Conservation (phyloP, 2,329 filamentous ascomycete genomes). For the Penicillium sp. region DNA sequence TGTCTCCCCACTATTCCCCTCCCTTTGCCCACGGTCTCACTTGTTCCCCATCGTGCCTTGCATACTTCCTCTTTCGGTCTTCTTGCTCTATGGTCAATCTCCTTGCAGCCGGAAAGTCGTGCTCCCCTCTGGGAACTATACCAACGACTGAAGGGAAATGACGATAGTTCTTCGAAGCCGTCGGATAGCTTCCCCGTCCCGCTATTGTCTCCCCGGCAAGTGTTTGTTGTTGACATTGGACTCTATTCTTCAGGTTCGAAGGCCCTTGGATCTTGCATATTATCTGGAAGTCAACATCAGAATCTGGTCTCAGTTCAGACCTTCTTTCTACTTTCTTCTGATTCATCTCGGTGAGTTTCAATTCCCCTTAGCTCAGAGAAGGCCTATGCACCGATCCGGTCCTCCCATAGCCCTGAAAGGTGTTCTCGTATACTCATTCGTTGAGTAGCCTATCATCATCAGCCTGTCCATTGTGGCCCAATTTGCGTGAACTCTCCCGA, state of each 20-base stretch:
- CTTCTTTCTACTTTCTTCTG: constrained; percentile 17
- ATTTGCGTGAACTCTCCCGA: constrained; percentile 35
- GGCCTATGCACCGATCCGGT: constrained; percentile 32
- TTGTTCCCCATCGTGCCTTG: constrained; percentile 33
- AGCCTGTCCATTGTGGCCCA: constrained; percentile 22
- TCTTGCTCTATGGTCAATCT: constrained; percentile 20
- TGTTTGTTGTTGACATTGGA: constrained; percentile 38
- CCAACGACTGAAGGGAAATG: constrained; percentile 23
- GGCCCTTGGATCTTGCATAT: constrained; percentile 30
- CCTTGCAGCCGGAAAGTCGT: constrained; percentile 33
- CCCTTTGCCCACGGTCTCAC: constrained; percentile 29
- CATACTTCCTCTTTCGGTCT: constrained; percentile 30
- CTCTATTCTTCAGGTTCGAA: constrained; percentile 22
- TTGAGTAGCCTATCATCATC: constrained; percentile 36
- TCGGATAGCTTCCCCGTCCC: constrained; percentile 29
- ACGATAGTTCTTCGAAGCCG: constrained; percentile 23
- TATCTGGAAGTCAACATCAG: constrained; percentile 26
- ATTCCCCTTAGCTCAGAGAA: constrained; percentile 11
- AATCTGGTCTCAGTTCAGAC: constrained; percentile 15
- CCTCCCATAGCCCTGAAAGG: constrained; percentile 12
- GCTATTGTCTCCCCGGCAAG: constrained; percentile 13
- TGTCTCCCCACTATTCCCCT: constrained; percentile 10
- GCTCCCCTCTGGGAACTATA: constrained; percentile 21
- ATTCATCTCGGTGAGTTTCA: constrained; percentile 22
- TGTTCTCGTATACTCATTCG: constrained; percentile 37